Conservation (phyloP, 352 stramenopile species). For the Thalassiosira hispida region DNA sequence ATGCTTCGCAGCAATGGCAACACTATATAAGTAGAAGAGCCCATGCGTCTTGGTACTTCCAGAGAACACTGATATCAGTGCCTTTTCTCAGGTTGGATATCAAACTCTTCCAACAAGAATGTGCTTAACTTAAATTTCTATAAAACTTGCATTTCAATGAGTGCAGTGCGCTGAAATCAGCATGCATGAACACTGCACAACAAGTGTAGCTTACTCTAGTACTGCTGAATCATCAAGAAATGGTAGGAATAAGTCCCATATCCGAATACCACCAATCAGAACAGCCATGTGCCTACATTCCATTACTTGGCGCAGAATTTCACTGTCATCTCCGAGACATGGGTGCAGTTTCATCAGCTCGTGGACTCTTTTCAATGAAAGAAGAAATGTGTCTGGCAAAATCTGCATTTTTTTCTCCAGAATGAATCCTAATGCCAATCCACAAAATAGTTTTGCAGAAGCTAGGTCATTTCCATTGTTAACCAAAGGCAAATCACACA, state of each 20-base stretch:
- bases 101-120: no score
- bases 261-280: background rate
- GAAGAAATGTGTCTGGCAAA: constrained; percentile 12
- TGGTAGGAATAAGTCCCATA: constrained; percentile 30
- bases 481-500: constrained; percentile 44
- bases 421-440: constrained; percentile 32
- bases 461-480: constrained; percentile 7
- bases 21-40: no score
- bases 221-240: constrained; percentile 25
- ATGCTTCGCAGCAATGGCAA: no score
- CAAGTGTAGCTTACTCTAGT: no score
- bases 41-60: no score
- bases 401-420: constrained; percentile 18
- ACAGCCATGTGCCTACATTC: constrained; percentile 24
- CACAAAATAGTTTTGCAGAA: constrained; percentile 31
- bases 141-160: no score
- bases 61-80: no score
- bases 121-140: no score
- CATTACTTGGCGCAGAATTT: constrained; percentile 10
- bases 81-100: no score
- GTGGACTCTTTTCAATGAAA: constrained; percentile 25
- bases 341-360: constrained; percentile 27
- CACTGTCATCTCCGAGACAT: constrained; percentile 8
- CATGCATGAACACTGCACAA: no score
- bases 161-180: no score